These are phyloP conservation scores for Termitomyces sp. DNA, from an alignment of 768 basidiomycete genomes.

Conservation along the genomic window DNA sequence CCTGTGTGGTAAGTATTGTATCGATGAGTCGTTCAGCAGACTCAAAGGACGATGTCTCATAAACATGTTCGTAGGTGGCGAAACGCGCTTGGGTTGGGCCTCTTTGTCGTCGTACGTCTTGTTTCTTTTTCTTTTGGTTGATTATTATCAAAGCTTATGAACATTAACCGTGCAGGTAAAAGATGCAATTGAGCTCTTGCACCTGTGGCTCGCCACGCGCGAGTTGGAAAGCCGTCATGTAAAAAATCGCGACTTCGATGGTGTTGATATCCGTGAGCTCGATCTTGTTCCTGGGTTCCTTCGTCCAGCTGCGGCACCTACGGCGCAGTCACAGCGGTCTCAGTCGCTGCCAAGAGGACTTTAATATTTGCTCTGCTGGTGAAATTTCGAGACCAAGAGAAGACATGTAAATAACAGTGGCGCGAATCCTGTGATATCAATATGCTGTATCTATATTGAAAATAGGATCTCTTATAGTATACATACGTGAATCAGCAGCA, in stretches of 20 bases:
- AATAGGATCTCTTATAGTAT: not conserved
- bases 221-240: slow-evolving; percentile 67
- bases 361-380: not conserved
- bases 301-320: not conserved
- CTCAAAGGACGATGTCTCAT: not conserved
- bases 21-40: not conserved
- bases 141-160: not conserved
- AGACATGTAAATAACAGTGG: not conserved
- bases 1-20: slow-evolving; percentile 56
- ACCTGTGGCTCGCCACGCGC: slow-evolving; percentile 65
- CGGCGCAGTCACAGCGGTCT: not conserved
- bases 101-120: slow-evolving; percentile 57
- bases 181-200: slow-evolving; percentile 61
- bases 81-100: slow-evolving; percentile 61
- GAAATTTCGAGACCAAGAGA: not conserved
- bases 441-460: not conserved
- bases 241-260: slow-evolving; percentile 67
- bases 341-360: slow-evolving; percentile 1
- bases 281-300: slow-evolving; percentile 47
- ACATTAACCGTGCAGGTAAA: slow-evolving; percentile 40
- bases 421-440: not conserved
- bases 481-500: not conserved
- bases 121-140: not conserved
- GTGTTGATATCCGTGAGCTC: slow-evolving; percentile 60
- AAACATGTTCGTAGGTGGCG: slow-evolving; percentile 42